Base-by-base conservation (phyloP, 495 filamentous ascomycete genomes). In the Aspergillus asperescens region DNA sequence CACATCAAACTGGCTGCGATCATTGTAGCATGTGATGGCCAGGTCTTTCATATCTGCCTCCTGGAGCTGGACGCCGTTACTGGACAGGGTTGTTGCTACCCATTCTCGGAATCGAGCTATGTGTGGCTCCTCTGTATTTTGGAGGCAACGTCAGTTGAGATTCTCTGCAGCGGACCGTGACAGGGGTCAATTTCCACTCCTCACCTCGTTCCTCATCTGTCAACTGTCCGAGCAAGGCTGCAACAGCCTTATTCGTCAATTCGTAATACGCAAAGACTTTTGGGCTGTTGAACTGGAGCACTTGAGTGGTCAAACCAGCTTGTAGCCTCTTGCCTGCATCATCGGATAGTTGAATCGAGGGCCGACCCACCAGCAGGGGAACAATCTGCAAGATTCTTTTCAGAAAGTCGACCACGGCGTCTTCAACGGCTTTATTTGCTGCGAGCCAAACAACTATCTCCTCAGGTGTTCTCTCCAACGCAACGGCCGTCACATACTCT, bases 371-470 rank as follows among this genome's bases (percentile, higher is more conserved):
- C n/a, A n/a, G n/a, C n/a, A n/a, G n/a, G n/a, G n/a, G n/a, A 15
- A 29, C 19, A 3, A 4, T n/a, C 16, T 43, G 12, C 25, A 52
- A 37, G 7, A 20, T 23, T 16, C 19, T 39, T 19, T 29, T n/a
- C 38, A 52, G 1, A 22, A 52, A 52, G 7, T 20, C 10, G 2
- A 52, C 20, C 16, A 52, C 49, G 5, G 13, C 7, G 0, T 3
- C 5, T 12, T 42, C 15, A 13, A 44, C 28, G 1, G 23, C 24
- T 3, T 31, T 9, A 29, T 52, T 52, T 29, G 38, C 18, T 34
- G 49, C 38, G 7, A 52, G 23, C 49, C 49, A 52, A 10, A 52
- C 15, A 20, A 52, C 27, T 4, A 52, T 24, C 13, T 34, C 18
- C 7, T 31, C 39, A 5, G 13, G 23, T 25, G 12, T 40, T 40